A percentile compares a stretch with the other conserved stretches of the same genome.
phyloP scores from a whole-genome alignment of 2,329 filamentous ascomycete genomes.

The Colletotrichum zoysiae region DNA sequence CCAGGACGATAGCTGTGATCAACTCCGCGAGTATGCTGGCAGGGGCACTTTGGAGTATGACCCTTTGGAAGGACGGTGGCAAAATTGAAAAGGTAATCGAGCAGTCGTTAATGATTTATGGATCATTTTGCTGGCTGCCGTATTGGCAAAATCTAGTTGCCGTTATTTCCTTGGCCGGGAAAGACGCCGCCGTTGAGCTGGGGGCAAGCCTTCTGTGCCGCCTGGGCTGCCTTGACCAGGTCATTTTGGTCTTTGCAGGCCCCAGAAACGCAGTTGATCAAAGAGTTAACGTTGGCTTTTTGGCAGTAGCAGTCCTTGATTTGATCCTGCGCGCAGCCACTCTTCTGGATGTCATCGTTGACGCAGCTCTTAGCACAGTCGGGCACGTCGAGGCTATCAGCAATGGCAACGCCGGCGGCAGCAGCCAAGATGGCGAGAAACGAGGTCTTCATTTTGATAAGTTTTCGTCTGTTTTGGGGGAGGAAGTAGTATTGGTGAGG shows the following conservation, averaged over 20 bases:
- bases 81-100: not conserved
- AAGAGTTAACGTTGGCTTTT: constrained; percentile 34
- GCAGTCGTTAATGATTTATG: not conserved
- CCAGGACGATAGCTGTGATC: not conserved
- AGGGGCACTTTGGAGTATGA: not conserved
- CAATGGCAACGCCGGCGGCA: constrained; percentile 21
- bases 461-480: too few relatives aligned
- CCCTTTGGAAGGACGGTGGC: not conserved
- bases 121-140: not conserved
- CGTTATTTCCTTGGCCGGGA: constrained; percentile 11
- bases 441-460: constrained; percentile 31
- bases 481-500: too few relatives aligned
- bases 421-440: constrained; percentile 26
- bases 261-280: constrained; percentile 30
- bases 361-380: constrained; percentile 39
- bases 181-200: constrained; percentile 14
- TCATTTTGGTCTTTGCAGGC: constrained; percentile 37
- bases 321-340: constrained; percentile 32
- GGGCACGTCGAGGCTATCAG: constrained; percentile 30
- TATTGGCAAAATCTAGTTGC: not conserved
- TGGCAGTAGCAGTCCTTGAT: constrained; percentile 38
- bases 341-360: constrained; percentile 36
- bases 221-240: constrained; percentile 34
- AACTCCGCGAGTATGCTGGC: not conserved
- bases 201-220: constrained; percentile 29